These are phyloP conservation scores for Scedosporium minutisporum DNA, from an alignment of 2,329 filamentous ascomycete species.

Conservation along the genomic window DNA sequence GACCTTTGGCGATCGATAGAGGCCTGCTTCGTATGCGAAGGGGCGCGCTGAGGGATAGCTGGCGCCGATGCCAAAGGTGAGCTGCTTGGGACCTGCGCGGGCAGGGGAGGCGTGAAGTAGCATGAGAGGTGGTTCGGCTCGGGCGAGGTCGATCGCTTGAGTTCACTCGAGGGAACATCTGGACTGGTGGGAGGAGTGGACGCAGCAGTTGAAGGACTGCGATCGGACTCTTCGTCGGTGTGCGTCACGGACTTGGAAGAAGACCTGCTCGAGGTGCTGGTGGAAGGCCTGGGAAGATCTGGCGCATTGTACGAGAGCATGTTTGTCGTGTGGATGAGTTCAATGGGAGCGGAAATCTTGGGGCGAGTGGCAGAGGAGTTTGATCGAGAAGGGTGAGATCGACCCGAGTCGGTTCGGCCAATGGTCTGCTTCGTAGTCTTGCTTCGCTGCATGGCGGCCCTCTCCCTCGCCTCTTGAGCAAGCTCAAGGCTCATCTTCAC, in stretches of 20 bases:
- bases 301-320: constrained; percentile 93
- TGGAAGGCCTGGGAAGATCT: constrained; percentile 54
- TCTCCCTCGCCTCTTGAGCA: constrained; percentile 29
- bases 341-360: constrained; percentile 80
- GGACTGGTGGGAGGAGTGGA: constrained; percentile 61
- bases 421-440: constrained; percentile 36
- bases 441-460: constrained; percentile 33
- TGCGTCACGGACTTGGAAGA: constrained; percentile 46
- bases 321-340: constrained; percentile 89
- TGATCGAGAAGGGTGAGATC: constrained; percentile 16
- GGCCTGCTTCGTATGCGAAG: constrained; percentile 82
- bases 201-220: constrained; percentile 40
- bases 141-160: constrained; percentile 40
- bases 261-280: constrained; percentile 40
- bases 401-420: constrained; percentile 14
- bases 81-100: constrained; percentile 21
- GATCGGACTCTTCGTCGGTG: constrained; percentile 63
- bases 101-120: constrained; percentile 49
- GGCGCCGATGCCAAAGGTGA: constrained; percentile 24
- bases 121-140: constrained; percentile 58
- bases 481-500: constrained; percentile 41
- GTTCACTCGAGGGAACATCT: constrained; percentile 49
- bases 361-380: constrained; percentile 28
- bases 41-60: constrained; percentile 64
- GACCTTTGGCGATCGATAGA: constrained; percentile 61